Evolutionary conservation across 495 filamentous ascomycete species (phyloP).

Genomic region (Aspergillus bertholletiae): DNA sequence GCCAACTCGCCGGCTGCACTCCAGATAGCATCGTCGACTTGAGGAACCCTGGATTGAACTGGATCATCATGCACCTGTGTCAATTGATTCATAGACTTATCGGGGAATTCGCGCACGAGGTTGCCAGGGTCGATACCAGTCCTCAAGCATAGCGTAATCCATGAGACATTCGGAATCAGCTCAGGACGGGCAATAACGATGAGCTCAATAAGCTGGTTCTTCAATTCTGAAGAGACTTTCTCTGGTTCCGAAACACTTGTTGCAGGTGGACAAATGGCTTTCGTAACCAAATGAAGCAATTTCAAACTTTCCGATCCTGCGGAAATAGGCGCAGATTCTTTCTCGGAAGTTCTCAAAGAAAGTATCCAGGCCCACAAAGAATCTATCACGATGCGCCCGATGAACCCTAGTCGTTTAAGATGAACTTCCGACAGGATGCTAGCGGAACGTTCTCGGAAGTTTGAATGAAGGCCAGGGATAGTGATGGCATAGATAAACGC

Average conservation of each 20-base stretch:
- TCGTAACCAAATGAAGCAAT: constrained; percentile 59
- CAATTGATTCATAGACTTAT: constrained; percentile 48
- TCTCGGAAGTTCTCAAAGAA: constrained; percentile 60
- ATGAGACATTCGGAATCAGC: constrained; percentile 70
- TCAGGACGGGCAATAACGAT: constrained; percentile 75
- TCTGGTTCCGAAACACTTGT: constrained; percentile 32
- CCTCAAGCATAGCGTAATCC: constrained; percentile 83
- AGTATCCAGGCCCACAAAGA: constrained; percentile 84
- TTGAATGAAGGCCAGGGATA: constrained; percentile 51
- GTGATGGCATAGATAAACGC: constrained; percentile 76
- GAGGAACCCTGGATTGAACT: constrained; percentile 36
- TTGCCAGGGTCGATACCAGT: constrained; percentile 77
- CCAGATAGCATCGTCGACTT: constrained; percentile 66
- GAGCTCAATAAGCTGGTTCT: constrained; percentile 65
- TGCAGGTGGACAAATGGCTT: constrained; percentile 60
- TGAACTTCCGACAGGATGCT: constrained; percentile 58
- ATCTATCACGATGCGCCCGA: constrained; percentile 58
- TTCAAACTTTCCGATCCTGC: constrained; percentile 59
- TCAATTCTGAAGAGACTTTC: constrained; percentile 40
- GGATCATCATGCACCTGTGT: constrained; percentile 36
- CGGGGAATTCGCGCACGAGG: constrained; percentile 53
- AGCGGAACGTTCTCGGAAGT: constrained; percentile 55
- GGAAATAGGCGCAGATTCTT: constrained; percentile 67
- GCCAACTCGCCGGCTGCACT: constrained; percentile 82
- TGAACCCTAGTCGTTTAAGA: constrained; percentile 42